Conservation (phyloP, 441 rosid genomes). For the Codiaeum variegatum region DNA sequence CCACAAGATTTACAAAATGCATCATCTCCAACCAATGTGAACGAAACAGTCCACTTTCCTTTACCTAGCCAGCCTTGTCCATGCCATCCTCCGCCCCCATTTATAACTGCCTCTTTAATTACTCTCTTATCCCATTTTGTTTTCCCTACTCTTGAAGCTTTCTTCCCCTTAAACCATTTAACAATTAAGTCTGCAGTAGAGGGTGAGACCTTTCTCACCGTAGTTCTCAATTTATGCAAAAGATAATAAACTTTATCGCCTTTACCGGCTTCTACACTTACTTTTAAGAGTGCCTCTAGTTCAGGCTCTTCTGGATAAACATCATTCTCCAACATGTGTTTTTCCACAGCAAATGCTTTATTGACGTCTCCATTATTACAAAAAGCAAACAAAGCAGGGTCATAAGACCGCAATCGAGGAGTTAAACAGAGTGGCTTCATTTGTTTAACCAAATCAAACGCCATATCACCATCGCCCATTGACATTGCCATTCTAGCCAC, state of each 20-base stretch:
- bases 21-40: slow-evolving; percentile 38
- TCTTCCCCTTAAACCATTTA: slow-evolving; percentile 50
- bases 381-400: slow-evolving; percentile 52
- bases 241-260: slow-evolving; percentile 59
- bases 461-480: slow-evolving; percentile 57
- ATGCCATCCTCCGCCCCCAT: slow-evolving; percentile 72
- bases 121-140: slow-evolving; percentile 34
- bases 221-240: slow-evolving; percentile 53
- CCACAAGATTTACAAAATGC: slow-evolving; percentile 57
- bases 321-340: slow-evolving; percentile 62
- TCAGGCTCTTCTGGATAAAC: slow-evolving; percentile 62
- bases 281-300: slow-evolving; percentile 51
- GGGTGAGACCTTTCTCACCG: slow-evolving; percentile 47
- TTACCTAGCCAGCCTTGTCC: slow-evolving; percentile 71
- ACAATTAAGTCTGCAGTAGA: slow-evolving; percentile 41
- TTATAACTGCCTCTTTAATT: slow-evolving; percentile 37
- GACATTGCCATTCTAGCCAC: slow-evolving; percentile 69
- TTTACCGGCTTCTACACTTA: slow-evolving; percentile 42
- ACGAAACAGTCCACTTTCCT: slow-evolving; percentile 50
- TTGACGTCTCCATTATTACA: slow-evolving; percentile 40
- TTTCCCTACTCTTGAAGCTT: slow-evolving; percentile 54
- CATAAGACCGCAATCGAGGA: slow-evolving; percentile 59
- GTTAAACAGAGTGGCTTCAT: slow-evolving; percentile 49
- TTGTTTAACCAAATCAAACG: slow-evolving; percentile 59
- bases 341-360: slow-evolving; percentile 54